Base-by-base conservation (phyloP, 129 eudicot genomes). In the Cynara cardunculus region DNA sequence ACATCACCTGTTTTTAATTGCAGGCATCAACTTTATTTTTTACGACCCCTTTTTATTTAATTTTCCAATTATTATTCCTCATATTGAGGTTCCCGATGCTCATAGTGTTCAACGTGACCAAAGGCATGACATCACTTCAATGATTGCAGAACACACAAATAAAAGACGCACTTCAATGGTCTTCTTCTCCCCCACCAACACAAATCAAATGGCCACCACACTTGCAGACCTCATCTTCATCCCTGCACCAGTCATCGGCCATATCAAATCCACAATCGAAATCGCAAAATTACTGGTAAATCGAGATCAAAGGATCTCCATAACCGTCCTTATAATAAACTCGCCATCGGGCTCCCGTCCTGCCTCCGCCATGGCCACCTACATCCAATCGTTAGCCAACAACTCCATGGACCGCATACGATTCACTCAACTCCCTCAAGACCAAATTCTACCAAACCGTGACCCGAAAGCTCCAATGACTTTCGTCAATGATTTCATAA, bases 231-330 rank as follows among this genome's bases (percentile, higher is more conserved):
- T 83, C 16, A 80, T 86, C 14, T 75, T 86, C 78, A 53, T 83
- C 75, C 89, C 89, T 0, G 34, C 77, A 41, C 87, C 89, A 19
- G 85, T 79, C 0, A 37, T 74, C 18, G 89, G 89, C 13, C 89
- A 86, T 71, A 56, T 86, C 68, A 69, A 35, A 35, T 71, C 89
- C 11, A 77, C 79, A 11, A 81, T 83, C 53, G 82, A 86, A 80
- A 16, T 83, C 10, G 85, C 89, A 18, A 86, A 80, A 71, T 73
- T 70, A 11, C 77, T 86, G 22, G 22, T 35, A 34, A 71, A 62
- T 39, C 75, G 81, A 9, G 78, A 79, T 26, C 65, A 73, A 34
- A 75, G 73, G 2, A 64, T 86, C 27, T 82, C 86, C 30, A 75
- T 82, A 49, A 78, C 80, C 25, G 67, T 86, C 80, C 81, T 86